Evolutionary conservation across 768 basidiomycete species (phyloP), one percentile per base, ranked within the genome.

Genomic region (Artomyces pyxidatus): DNA sequence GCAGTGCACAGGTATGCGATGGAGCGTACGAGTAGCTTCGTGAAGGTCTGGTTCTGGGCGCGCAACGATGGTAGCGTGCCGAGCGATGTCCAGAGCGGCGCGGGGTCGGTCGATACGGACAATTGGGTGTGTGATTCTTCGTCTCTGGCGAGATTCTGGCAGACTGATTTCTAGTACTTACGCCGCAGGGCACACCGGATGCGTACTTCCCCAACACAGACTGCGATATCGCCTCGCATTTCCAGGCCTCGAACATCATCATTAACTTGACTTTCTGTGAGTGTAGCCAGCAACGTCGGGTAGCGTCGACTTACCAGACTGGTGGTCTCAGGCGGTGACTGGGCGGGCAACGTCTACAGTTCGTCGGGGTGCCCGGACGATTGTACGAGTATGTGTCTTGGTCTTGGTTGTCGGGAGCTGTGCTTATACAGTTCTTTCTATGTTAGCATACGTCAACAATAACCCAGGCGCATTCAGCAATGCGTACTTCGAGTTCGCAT

Each of bases 1-100:
- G 32, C 32, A 17, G 4, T 35, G 32, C 32, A 35, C 27, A 50
- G 54, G 48, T 71, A 67, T 51, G 70, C 66, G 17, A 59, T 64
- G 47, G 59, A 63, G 44, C 61, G 62, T 42, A 59, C 61, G 7
- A 49, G 42, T 12, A 37, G 23, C 21, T 48, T 47, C 22, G 62
- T 70, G 28, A 62, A 65, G 43, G 55, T 68, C 19, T 71, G 65
- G 59, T 69, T 67, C 58, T 72, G 69, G 68, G 57, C 64, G 4
- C 54, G 68, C 37, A 55, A 60, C 37, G 59, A 52, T 17, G 27
- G 26, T 11, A 47, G 45, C 30, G 21, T 54, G 21, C 59, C 48
- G 12, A 28, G 16, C 10, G 56, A 51, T 2, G 44, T 56, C 14
- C 39, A 17, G 41, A 54, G 43, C 28, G 64, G 58, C 32, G 38